Percentiles rank a stretch among this genome's conserved stretches.
Evolutionary conservation across 2,329 filamentous ascomycete species (phyloP).

Genomic region (Mariannaea sp.): DNA sequence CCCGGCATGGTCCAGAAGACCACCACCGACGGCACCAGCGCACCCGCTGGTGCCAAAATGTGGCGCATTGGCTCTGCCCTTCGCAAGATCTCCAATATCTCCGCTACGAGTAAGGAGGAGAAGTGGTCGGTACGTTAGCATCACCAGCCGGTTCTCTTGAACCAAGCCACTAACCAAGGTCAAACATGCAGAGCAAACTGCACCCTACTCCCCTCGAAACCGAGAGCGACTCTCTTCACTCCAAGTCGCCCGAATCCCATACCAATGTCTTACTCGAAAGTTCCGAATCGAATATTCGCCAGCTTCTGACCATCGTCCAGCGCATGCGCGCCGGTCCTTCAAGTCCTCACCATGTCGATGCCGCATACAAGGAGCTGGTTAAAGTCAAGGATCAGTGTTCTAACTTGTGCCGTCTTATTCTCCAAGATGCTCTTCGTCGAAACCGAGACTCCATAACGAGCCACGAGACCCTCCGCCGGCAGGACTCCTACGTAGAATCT

Average conservation of each 20-base stretch:
- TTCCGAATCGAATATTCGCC: constrained; percentile 42
- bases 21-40: constrained; percentile 36
- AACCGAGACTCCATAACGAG: constrained; percentile 27
- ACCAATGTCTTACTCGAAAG: constrained; percentile 34
- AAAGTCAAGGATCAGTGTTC: constrained; percentile 48
- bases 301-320: constrained; percentile 43
- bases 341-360: constrained; percentile 47
- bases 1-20: constrained; percentile 40
- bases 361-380: constrained; percentile 50
- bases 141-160: background rate
- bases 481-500: constrained; percentile 41
- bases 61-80: constrained; percentile 32
- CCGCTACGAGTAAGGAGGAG: constrained; percentile 25
- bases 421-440: constrained; percentile 47
- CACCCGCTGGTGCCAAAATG: constrained; percentile 25
- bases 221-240: constrained; percentile 38
- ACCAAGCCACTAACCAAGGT: background rate
- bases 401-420: constrained; percentile 47
- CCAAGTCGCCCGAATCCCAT: constrained; percentile 32
- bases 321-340: constrained; percentile 43
- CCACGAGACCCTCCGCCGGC: constrained; percentile 32
- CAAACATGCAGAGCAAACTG: constrained; percentile 3
- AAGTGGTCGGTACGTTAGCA: constrained; percentile 22
- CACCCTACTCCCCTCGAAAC: constrained; percentile 26
- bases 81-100: constrained; percentile 28